Percentiles rank a stretch among this genome's conserved stretches.
These are phyloP conservation scores for Mortierella sp. DNA, from an alignment of 371 early-diverging fungal genomes.

Conservation along the genomic window DNA sequence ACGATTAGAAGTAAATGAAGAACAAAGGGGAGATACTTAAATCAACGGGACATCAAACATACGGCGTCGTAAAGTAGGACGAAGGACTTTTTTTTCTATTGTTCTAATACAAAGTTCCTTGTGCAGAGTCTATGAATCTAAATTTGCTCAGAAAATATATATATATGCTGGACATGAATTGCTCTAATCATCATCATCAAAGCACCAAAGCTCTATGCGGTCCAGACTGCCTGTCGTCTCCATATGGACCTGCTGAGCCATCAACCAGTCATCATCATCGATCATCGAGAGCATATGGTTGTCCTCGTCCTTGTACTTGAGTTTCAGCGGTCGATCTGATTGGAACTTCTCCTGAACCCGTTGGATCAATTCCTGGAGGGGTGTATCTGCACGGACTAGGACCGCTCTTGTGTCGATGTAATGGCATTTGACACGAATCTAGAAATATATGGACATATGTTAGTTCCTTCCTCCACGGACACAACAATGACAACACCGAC, in stretches of 20 bases:
- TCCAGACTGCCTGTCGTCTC: conserved; percentile 57
- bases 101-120: too few species aligned
- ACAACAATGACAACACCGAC: too few species aligned
- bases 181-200: conserved; percentile 39
- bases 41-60: neutral
- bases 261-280: conserved; percentile 91
- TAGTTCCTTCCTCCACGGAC: too few species aligned
- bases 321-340: conserved; percentile 58
- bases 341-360: conserved; percentile 79
- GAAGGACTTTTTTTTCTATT: conserved; percentile 1
- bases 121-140: too few species aligned
- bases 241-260: conserved; percentile 78
- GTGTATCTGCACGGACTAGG: conserved; percentile 68
- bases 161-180: too few species aligned
- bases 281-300: conserved; percentile 87
- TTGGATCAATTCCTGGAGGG: conserved; percentile 69
- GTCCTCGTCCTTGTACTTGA: conserved; percentile 93
- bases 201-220: conserved; percentile 78
- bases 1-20: conserved; percentile 20
- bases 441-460: too few species aligned
- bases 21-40: neutral
- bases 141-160: too few species aligned
- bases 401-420: conserved; percentile 81
- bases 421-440: conserved; percentile 86
- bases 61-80: neutral